Evolutionary conservation across 306 rosid genomes (phyloP), one percentile per base, ranked within the genome.

Genomic region (Glycine tomentella): DNA sequence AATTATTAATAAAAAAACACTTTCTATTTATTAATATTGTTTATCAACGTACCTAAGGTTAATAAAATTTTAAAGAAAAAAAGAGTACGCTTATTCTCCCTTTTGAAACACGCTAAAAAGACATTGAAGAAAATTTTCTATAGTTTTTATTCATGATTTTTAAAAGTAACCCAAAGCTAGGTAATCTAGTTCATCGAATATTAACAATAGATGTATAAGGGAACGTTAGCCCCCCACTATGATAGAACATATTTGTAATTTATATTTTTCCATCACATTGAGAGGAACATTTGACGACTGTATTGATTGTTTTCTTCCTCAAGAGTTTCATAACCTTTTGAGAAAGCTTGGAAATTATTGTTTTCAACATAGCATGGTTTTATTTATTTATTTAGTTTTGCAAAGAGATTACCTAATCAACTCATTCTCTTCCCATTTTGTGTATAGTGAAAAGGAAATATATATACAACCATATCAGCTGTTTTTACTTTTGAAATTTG

Each of bases 401-500:
- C 7, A 61, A 31, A 44, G 59, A 50, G 49, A 13, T 62, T 25
- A 20, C 49, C 56, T 53, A 52, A 42, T 48, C 53, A 64, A 31
- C 16, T 69, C 52, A 52, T 38, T 14, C 31, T 77, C 4, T 51
- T 49, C 62, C 50, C 8, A 59, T 25, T 25, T 34, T 72, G 58
- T 46, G 13, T 84, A 83, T 16, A 85, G 86, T 57, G 64, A 76
- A 69, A 66, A 45, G 69, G 67, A 0, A 46, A 20, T 25, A 25
- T 25, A 25, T 25, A 78, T 42, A 44, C 55, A 81, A 85, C 82
- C 87, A 85, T 71, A 25, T 25, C 85, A 31, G 62, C 62, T 16
- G 63, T 78, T 78, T 77, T 45, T 44, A 55, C 85, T 85, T 88
- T 88, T 66, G 85, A 85, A 76, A 74, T 74, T 83, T 66, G 75